Evolutionary conservation across 129 eudicot species (phyloP).

Genomic region (Heracleum sosnowskyi): DNA sequence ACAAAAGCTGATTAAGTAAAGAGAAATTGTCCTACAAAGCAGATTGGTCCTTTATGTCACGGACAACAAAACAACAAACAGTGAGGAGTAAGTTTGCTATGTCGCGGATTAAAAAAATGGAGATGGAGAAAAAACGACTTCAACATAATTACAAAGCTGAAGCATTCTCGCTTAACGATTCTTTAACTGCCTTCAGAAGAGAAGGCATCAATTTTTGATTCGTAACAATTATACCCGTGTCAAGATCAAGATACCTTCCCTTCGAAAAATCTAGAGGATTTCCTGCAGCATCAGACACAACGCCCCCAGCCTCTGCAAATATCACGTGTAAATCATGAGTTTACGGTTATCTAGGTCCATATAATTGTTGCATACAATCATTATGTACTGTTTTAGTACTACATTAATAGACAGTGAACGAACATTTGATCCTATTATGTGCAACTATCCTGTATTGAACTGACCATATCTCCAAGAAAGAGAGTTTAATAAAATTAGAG

Average conservation of each 20-base stretch:
- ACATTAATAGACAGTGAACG: not conserved
- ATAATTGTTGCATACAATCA: not conserved
- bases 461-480: not conserved
- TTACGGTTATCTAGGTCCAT: not conserved
- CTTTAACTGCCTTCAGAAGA: constrained; percentile 78
- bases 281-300: constrained; percentile 83
- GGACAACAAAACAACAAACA: too few species aligned
- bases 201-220: constrained; percentile 79
- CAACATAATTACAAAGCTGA: constrained; percentile 28
- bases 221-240: constrained; percentile 77
- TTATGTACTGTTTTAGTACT: not conserved
- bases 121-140: not conserved
- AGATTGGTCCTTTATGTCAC: too few species aligned
- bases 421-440: not conserved
- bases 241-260: constrained; percentile 85
- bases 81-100: not conserved
- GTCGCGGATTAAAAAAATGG: not conserved
- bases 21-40: not conserved
- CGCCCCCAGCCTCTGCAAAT: constrained; percentile 91
- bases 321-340: not conserved
- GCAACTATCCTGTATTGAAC: not conserved
- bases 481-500: not conserved
- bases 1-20: not conserved
- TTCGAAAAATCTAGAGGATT: constrained; percentile 85
- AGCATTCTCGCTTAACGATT: constrained; percentile 58